Evolutionary conservation across 2,329 filamentous ascomycete genomes (phyloP).

Genomic region (Blumeria graminis): DNA sequence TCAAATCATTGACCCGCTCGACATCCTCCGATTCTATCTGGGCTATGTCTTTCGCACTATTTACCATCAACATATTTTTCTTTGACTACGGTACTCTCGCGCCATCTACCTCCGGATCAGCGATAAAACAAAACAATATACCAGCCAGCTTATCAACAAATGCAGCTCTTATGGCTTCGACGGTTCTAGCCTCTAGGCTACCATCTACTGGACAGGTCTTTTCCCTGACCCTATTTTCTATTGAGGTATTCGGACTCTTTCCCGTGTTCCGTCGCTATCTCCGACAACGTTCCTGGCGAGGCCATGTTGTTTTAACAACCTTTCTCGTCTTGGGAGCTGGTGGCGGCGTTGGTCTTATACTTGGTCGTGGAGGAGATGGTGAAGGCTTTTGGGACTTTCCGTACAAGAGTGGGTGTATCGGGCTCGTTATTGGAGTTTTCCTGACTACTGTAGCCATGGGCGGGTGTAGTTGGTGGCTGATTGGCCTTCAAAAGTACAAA

Average conservation of each 20-base stretch:
- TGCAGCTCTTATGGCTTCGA: constrained; percentile 86
- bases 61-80: constrained; percentile 90
- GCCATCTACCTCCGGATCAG: constrained; percentile 31
- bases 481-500: constrained; percentile 93
- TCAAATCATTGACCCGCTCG: constrained; percentile 85
- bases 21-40: constrained; percentile 90
- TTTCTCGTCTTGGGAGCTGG: constrained; percentile 58
- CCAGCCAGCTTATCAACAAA: constrained; percentile 63
- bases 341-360: constrained; percentile 44
- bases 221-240: constrained; percentile 80
- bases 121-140: constrained; percentile 11
- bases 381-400: constrained; percentile 25
- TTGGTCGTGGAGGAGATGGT: constrained; percentile 26
- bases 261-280: constrained; percentile 90
- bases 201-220: constrained; percentile 87
- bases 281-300: constrained; percentile 55
- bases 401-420: constrained; percentile 22
- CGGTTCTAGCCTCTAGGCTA: constrained; percentile 73
- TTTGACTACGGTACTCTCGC: constrained; percentile 60
- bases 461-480: constrained; percentile 92
- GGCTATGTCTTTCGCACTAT: constrained; percentile 83
- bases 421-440: constrained; percentile 52
- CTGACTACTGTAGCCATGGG: constrained; percentile 63
- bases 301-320: constrained; percentile 55
- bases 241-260: constrained; percentile 91